These are phyloP conservation scores for Aspergillus taichungensis DNA, from an alignment of 495 filamentous ascomycete species.

Conservation along the genomic window DNA sequence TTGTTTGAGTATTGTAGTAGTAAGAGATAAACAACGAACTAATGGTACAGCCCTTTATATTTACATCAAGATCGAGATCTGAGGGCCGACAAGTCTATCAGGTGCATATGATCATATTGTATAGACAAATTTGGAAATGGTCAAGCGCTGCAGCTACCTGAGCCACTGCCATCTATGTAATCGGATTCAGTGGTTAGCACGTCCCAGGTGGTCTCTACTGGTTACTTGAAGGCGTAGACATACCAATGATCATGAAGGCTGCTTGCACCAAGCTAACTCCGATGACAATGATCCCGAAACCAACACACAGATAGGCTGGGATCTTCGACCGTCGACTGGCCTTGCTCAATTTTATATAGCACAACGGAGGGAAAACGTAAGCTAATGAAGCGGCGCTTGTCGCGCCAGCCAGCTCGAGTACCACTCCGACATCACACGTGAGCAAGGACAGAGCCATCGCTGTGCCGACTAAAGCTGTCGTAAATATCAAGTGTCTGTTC, in stretches of 20 bases:
- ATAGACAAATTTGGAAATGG: no score
- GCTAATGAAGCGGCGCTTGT: slow-evolving; percentile 89
- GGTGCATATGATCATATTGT: no score
- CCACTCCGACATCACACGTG: slow-evolving; percentile 86
- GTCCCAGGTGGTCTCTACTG: background rate
- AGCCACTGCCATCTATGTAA: no score
- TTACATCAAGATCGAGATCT: no score
- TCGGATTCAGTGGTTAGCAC: background rate
- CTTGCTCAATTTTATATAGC: slow-evolving; percentile 84
- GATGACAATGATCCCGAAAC: slow-evolving; percentile 79
- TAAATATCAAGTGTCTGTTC: slow-evolving; percentile 78
- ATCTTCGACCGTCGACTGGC: slow-evolving; percentile 60
- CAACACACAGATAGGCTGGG: slow-evolving; percentile 56
- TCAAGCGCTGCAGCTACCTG: no score
- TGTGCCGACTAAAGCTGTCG: slow-evolving; percentile 64
- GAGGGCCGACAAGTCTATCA: no score
- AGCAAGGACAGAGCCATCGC: slow-evolving; percentile 71
- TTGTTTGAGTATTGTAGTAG: no score
- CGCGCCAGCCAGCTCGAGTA: slow-evolving; percentile 93
- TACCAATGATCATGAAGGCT: slow-evolving; percentile 46
- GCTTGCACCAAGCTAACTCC: slow-evolving; percentile 71
- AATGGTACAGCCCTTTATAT: no score
- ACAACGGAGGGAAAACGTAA: slow-evolving; percentile 90
- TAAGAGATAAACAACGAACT: no score
- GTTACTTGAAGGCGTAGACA: slow-evolving; percentile 2